Conservation (phyloP, 306 rosid genomes). For the Crataegus laevigata region DNA sequence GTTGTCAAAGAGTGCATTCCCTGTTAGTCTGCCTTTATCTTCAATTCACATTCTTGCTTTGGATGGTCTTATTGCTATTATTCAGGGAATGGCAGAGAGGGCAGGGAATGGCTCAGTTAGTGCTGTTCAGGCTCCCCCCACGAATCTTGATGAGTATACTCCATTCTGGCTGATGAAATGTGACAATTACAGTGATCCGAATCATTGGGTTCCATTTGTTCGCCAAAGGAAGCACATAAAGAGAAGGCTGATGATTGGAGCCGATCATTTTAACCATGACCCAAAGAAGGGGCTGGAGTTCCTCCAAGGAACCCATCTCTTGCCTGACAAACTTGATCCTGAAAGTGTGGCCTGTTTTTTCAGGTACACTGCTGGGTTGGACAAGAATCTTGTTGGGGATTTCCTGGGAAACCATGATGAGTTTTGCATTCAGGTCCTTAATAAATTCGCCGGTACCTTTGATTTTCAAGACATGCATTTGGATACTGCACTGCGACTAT, state of each 20-base stretch:
- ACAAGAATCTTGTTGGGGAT: constrained; percentile 97
- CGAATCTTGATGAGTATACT: constrained; percentile 71
- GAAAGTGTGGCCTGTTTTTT: constrained; percentile 98
- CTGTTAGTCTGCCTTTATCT: constrained; percentile 79
- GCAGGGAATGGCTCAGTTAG: constrained; percentile 52
- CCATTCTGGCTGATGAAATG: constrained; percentile 97
- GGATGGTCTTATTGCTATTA: constrained; percentile 94
- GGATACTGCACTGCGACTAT: constrained; percentile 91
- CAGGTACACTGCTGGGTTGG: constrained; percentile 93
- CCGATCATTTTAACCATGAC: constrained; percentile 96
- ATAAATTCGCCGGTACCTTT: constrained; percentile 92
- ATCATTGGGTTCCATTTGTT: constrained; percentile 81
- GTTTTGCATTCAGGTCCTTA: constrained; percentile 97
- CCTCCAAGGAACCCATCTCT: constrained; percentile 93
- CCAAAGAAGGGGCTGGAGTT: constrained; percentile 96
- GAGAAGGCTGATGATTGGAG: constrained; percentile 94
- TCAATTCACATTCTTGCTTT: constrained; percentile 85
- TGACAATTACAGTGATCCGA: constrained; percentile 76
- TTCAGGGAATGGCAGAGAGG: constrained; percentile 96
- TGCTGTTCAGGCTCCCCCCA: constrained; percentile 55
- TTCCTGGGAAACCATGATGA: constrained; percentile 94
- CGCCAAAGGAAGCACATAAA: constrained; percentile 78
- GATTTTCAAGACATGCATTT: constrained; percentile 94
- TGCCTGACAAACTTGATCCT: constrained; percentile 98
- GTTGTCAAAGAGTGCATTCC: constrained; percentile 85